Conservation (phyloP, 306 rosid genomes). For the Sphenostylis stenocarpa region DNA sequence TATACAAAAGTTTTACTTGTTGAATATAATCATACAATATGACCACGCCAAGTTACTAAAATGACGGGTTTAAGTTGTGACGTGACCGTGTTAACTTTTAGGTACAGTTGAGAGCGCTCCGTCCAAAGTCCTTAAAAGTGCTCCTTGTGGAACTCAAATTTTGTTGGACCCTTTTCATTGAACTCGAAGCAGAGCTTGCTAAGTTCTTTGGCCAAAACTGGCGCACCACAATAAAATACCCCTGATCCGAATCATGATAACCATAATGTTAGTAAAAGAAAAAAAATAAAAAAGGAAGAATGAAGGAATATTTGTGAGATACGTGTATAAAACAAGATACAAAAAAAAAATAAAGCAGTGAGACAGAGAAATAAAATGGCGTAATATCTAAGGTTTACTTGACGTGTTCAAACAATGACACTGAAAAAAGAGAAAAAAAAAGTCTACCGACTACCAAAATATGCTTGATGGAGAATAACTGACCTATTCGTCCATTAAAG, state of each 20-base stretch:
- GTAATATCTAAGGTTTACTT: not conserved
- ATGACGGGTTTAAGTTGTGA: conserved; percentile 26
- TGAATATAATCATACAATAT: conserved; percentile 38
- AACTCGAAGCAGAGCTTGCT: conserved; percentile 88
- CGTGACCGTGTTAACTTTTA: conserved; percentile 20
- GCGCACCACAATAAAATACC: conserved; percentile 96
- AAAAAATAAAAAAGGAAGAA: not conserved
- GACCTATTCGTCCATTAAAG: conserved; percentile 83
- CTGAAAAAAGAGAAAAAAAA: not conserved
- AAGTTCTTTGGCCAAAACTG: conserved; percentile 94
- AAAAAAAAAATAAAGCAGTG: no score
- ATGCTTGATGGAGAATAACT: conserved; percentile 34
- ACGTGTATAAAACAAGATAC: not conserved
- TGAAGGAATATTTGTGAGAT: not conserved
- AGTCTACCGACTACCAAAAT: not conserved
- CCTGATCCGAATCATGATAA: conserved; percentile 53
- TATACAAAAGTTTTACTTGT: conserved; percentile 40
- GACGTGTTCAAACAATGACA: not conserved
- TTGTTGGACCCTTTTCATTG: conserved; percentile 94
- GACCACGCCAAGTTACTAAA: conserved; percentile 27
- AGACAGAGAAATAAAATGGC: not conserved
- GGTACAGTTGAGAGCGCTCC: not conserved
- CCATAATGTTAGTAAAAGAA: conserved; percentile 21
- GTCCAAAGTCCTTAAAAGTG: conserved; percentile 60
- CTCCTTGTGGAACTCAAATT: conserved; percentile 97